Evolutionary conservation across 1,139 yeast genomes (phyloP), one percentile per base, ranked within the genome.

Genomic region (Saccharomyces uvarum): DNA sequence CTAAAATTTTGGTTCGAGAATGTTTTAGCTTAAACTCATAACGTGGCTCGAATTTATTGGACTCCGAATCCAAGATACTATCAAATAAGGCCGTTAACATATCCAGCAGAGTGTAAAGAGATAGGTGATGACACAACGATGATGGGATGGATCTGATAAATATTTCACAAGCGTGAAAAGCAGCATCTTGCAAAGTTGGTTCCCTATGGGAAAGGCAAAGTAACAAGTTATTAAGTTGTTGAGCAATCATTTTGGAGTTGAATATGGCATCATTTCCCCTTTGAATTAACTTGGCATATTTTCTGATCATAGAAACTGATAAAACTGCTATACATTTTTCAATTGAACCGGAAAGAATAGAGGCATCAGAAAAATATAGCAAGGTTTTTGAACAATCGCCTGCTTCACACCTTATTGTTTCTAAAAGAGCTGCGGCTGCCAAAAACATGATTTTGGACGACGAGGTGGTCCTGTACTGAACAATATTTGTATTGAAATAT

Each of bases 361-460:
- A 86, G 3, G 97, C 95, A 64, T 93, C 98, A 2, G 95, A 86
- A 62, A 86, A 84, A 70, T 93, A 95, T 49, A 79, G 76, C 56
- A 91, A 77, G 46, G 83, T 75, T 41, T 84, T 83, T 0, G 95
- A 83, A 63, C 96, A 86, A 60, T 86, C 84, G 21, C 99, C 98
- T 26, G 86, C 77, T 56, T 79, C 82, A 28, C 88, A 89, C 58
- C 99, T 78, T 52, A 89, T 75, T 31, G 83, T 77, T 72, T 95
- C 99, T 47, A 89, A 77, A 56, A 90, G 78, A 9, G 86, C 77
- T 0, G 96, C 78, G 0, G 98, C 88, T 0, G 96, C 85, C 62
- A 93, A 74, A 68, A 93, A 95, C 88, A 93, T 88, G 60, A 88
- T 77, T 64, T 89, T 89, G 9, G 96, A 85, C 63, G 84, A 83